These are phyloP conservation scores for Rhodamnia rubescens DNA, from an alignment of 345 rosid species.

Conservation along the genomic window DNA sequence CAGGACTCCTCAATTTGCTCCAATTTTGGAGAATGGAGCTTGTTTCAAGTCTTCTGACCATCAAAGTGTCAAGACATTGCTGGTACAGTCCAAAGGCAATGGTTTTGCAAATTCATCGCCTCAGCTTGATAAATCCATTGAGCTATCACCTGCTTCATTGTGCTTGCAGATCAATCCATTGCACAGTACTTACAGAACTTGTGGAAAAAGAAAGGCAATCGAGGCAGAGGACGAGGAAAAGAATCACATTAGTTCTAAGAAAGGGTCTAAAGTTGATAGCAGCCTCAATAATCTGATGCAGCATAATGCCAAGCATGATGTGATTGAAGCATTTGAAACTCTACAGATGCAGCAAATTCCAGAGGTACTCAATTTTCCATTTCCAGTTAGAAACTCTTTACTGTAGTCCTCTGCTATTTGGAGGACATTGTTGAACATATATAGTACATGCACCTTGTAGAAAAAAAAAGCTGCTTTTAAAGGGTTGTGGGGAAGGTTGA, in stretches of 20 bases:
- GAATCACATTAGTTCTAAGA: slow-evolving; percentile 1
- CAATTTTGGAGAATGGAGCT: not conserved
- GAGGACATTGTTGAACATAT: not conserved
- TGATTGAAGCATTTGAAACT: slow-evolving; percentile 23
- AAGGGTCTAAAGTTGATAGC: slow-evolving; percentile 11
- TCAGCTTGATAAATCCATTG: slow-evolving; percentile 25
- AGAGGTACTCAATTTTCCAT: slow-evolving; percentile 22
- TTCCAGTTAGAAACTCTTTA: not conserved
- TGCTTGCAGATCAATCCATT: slow-evolving; percentile 22
- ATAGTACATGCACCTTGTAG: not conserved
- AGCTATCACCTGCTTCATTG: slow-evolving; percentile 18
- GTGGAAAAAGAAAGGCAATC: slow-evolving; percentile 1
- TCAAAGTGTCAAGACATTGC: slow-evolving; percentile 7
- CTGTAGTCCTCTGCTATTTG: not conserved
- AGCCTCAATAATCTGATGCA: slow-evolving; percentile 8
- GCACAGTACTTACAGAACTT: slow-evolving; percentile 5
- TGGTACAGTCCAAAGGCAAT: not conserved
- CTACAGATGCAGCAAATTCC: slow-evolving; percentile 26
- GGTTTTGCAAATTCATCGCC: slow-evolving; percentile 16
- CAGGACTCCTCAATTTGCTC: not conserved
- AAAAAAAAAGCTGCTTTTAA: not conserved
- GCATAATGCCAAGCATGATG: slow-evolving; percentile 9
- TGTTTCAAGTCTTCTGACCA: slow-evolving; percentile 17
- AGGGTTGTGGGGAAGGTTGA: not conserved
- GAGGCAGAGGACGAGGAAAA: not conserved